Conservation (phyloP, 2,329 filamentous ascomycete species). For the Cladophialophora psammophila region DNA sequence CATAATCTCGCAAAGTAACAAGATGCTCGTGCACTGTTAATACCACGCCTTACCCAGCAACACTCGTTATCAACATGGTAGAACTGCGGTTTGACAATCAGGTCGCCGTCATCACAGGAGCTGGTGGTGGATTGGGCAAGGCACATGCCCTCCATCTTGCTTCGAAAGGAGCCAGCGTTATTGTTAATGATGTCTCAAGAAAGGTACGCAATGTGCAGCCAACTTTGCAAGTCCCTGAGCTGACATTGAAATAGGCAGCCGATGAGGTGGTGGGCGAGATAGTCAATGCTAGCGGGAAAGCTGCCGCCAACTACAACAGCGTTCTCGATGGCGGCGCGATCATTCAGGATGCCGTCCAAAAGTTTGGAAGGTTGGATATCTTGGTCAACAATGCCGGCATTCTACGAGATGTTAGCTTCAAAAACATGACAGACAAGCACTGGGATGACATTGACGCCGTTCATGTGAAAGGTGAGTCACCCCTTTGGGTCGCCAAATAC, state of each 20-base stretch:
- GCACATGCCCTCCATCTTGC: conserved; percentile 89
- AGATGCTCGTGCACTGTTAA: no score
- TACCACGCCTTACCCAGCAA: no score
- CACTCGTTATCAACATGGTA: no score
- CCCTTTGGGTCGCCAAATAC: no score
- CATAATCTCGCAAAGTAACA: no score
- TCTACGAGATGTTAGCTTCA: conserved; percentile 92
- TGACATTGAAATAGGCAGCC: conserved; percentile 61
- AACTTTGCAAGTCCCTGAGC: conserved; percentile 72
- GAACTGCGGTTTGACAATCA: conserved; percentile 88
- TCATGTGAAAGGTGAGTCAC: conserved; percentile 74
- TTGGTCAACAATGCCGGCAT: conserved; percentile 99
- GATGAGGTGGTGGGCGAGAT: conserved; percentile 60
- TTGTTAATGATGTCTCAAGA: conserved; percentile 86
- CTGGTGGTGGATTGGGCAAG: conserved; percentile 81
- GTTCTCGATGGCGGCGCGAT: conserved; percentile 88
- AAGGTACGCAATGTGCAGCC: conserved; percentile 60
- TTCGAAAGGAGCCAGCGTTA: conserved; percentile 88
- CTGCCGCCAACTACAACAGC: conserved; percentile 93
- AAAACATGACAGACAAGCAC: conserved; percentile 96
- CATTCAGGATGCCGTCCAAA: conserved; percentile 69
- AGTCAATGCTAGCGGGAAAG: conserved; percentile 87
- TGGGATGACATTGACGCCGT: conserved; percentile 96
- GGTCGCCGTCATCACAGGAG: conserved; percentile 87
- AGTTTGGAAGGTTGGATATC: conserved; percentile 77